These are phyloP conservation scores for Hemileia vastatrix DNA, from an alignment of 1,284 basidiomycete species.

Conservation along the genomic window DNA sequence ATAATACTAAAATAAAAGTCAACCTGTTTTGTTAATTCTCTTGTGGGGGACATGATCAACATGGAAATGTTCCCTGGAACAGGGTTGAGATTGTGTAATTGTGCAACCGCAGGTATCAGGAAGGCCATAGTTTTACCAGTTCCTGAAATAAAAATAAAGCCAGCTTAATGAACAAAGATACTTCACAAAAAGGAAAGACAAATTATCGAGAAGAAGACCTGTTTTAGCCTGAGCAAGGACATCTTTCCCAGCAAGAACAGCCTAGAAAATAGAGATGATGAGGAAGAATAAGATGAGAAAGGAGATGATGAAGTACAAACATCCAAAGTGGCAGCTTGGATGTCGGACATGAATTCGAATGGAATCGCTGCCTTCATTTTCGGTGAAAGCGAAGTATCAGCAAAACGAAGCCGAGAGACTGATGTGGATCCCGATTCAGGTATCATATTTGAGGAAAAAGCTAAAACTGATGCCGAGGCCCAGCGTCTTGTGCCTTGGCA, in stretches of 20 bases:
- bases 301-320: not conserved
- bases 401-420: conserved; percentile 2
- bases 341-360: conserved; percentile 34
- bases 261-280: not conserved
- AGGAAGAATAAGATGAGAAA: not conserved
- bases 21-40: conserved; percentile 49
- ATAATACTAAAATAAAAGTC: not conserved
- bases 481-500: no score
- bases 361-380: conserved; percentile 25
- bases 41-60: conserved; percentile 48
- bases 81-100: conserved; percentile 35
- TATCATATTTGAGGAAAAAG: no score
- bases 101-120: conserved; percentile 74
- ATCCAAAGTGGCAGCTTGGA: conserved; percentile 38
- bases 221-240: conserved; percentile 78
- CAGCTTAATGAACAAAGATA: no score
- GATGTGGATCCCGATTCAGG: not conserved
- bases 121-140: conserved; percentile 89
- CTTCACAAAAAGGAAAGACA: no score
- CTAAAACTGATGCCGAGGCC: no score
- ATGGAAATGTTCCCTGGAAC: conserved; percentile 36
- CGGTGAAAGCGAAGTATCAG: not conserved
- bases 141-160: no score
- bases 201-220: no score
- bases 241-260: conserved; percentile 35